These are phyloP conservation scores for Harringtonia aguacate DNA, from an alignment of 2,329 filamentous ascomycete genomes.

Conservation along the genomic window DNA sequence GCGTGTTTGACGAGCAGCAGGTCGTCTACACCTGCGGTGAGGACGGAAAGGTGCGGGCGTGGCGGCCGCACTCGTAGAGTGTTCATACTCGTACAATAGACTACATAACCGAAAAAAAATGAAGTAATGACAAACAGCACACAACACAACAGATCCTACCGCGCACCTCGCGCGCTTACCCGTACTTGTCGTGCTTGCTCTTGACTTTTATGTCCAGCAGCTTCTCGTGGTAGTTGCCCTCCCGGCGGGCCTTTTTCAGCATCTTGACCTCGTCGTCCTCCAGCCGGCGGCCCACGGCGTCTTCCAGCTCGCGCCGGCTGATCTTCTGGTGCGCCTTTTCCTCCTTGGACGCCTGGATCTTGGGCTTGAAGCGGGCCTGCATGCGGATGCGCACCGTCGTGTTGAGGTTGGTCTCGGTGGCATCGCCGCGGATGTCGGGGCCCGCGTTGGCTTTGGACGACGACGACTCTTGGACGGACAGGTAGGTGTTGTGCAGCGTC, in stretches of 20 bases:
- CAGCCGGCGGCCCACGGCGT: slow-evolving; percentile 62
- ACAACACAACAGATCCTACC: not conserved
- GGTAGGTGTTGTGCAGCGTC: slow-evolving; percentile 59
- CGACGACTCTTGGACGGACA: slow-evolving; percentile 48
- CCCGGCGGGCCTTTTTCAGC: slow-evolving; percentile 70
- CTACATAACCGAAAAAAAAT: not conserved
- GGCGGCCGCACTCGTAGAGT: slow-evolving; percentile 28
- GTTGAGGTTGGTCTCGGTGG: slow-evolving; percentile 52
- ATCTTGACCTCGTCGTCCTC: slow-evolving; percentile 78
- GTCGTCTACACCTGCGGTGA: slow-evolving; percentile 49
- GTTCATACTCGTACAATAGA: not conserved
- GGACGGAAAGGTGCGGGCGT: slow-evolving; percentile 47
- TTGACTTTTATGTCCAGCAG: slow-evolving; percentile 83
- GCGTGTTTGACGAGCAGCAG: slow-evolving; percentile 50
- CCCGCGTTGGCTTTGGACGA: slow-evolving; percentile 35
- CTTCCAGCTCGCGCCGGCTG: slow-evolving; percentile 74
- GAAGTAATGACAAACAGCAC: not conserved
- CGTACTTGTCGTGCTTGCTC: slow-evolving; percentile 83
- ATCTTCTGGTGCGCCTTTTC: slow-evolving; percentile 80
- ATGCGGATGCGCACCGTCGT: slow-evolving; percentile 76
- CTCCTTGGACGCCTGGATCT: slow-evolving; percentile 67
- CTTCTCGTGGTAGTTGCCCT: slow-evolving; percentile 84
- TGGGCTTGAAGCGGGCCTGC: slow-evolving; percentile 91
- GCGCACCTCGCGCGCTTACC: slow-evolving; percentile 26
- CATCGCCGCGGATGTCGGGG: slow-evolving; percentile 68